These are phyloP conservation scores for Mycena kentingensis DNA, from an alignment of 768 basidiomycete genomes.

Conservation along the genomic window DNA sequence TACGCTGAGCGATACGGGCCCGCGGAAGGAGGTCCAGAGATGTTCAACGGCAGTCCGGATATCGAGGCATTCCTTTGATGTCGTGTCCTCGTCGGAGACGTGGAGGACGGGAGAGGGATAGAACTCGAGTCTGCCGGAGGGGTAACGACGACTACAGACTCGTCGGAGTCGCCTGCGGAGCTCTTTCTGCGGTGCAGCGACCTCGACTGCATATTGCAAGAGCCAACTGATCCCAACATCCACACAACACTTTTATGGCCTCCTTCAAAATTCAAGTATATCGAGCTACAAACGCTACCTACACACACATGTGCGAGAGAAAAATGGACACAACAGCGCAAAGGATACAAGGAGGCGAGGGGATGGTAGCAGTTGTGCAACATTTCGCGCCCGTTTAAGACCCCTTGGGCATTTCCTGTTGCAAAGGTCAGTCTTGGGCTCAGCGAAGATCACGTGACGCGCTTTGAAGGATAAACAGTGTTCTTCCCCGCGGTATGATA, in stretches of 20 bases:
- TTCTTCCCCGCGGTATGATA: too few species aligned
- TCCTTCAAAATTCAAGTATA: slow-evolving; percentile 21
- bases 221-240: neutral
- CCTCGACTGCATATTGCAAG: neutral
- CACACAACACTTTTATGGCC: neutral
- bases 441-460: slow-evolving; percentile 11
- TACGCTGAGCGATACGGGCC: slow-evolving; percentile 36
- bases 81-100: slow-evolving; percentile 21
- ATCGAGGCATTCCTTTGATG: slow-evolving; percentile 33
- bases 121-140: slow-evolving; percentile 23
- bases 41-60: slow-evolving; percentile 21
- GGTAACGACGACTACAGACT: slow-evolving; percentile 23
- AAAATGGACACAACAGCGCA: slow-evolving; percentile 8
- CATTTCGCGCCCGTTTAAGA: slow-evolving; percentile 13
- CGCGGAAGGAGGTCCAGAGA: slow-evolving; percentile 27
- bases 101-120: slow-evolving; percentile 29
- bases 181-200: neutral
- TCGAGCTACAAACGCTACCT: slow-evolving; percentile 21
- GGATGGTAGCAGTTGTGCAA: neutral
- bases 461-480: slow-evolving; percentile 36
- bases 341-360: neutral
- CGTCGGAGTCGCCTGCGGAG: slow-evolving; percentile 7
- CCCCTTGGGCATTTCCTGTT: slow-evolving; percentile 85
- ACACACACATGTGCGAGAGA: slow-evolving; percentile 17
- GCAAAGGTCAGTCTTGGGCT: slow-evolving; percentile 85